Percentiles rank a stretch among this genome's conserved stretches.
These are phyloP conservation scores for Arachis stenosperma DNA, from an alignment of 306 rosid species.

Conservation along the genomic window DNA sequence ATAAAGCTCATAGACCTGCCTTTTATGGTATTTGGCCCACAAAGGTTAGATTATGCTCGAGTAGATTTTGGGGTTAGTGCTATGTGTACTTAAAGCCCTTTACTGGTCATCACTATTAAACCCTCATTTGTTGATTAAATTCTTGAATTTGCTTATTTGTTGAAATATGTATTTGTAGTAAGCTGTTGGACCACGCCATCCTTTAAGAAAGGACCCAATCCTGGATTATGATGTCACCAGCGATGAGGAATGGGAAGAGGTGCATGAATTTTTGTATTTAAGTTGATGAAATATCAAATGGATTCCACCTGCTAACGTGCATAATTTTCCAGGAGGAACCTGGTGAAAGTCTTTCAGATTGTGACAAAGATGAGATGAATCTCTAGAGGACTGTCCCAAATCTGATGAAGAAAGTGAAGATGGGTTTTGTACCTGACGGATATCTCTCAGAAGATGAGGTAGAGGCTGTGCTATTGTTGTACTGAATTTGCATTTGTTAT, in stretches of 20 bases:
- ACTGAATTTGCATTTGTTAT: too few species aligned
- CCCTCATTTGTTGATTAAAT: not conserved
- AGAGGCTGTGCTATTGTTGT: too few species aligned
- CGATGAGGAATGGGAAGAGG: constrained; percentile 92
- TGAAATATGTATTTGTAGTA: constrained; percentile 47
- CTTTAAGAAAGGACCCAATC: constrained; percentile 66
- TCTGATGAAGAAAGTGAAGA: too few species aligned
- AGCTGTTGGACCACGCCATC: constrained; percentile 72
- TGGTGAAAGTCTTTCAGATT: constrained; percentile 85
- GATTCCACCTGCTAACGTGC: constrained; percentile 22
- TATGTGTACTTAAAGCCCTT: not conserved
- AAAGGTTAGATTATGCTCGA: constrained; percentile 49
- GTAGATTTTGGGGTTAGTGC: not conserved
- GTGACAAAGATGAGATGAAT: constrained; percentile 72
- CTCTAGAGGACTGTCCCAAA: constrained; percentile 68
- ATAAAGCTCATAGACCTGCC: constrained; percentile 72
- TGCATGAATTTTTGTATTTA: constrained; percentile 27
- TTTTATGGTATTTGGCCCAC: constrained; percentile 72
- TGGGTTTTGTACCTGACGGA: too few species aligned
- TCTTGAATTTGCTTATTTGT: not conserved
- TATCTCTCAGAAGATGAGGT: too few species aligned
- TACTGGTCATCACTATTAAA: not conserved
- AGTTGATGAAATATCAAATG: not conserved
- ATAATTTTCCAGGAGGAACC: constrained; percentile 69
- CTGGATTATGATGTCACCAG: constrained; percentile 72